phyloP scores from a whole-genome alignment of 140 eudicot species.

The Erigeron philadelphicus region DNA sequence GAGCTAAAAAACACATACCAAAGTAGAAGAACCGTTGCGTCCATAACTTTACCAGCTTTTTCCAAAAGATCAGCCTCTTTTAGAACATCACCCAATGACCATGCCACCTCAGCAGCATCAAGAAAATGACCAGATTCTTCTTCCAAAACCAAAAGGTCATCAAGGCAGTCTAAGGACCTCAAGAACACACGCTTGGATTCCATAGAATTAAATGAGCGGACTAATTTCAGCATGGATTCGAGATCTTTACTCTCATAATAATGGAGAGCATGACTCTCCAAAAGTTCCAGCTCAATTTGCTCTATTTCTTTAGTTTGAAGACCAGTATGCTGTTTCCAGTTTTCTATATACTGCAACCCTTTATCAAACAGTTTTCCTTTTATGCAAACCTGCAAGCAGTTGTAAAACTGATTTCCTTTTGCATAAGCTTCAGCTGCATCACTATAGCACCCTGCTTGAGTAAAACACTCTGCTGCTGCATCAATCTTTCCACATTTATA shows the following conservation, averaged over 20 bases:
- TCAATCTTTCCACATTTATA: neutral
- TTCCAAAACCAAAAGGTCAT: conserved; percentile 57
- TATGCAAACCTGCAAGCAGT: conserved; percentile 55
- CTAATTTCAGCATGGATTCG: conserved; percentile 51
- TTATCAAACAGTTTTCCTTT: conserved; percentile 49
- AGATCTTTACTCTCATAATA: conserved; percentile 32
- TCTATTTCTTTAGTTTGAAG: conserved; percentile 25
- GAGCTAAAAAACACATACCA: conserved; percentile 36
- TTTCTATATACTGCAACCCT: conserved; percentile 56
- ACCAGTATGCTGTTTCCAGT: conserved; percentile 43
- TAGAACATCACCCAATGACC: conserved; percentile 39
- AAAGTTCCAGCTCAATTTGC: conserved; percentile 36
- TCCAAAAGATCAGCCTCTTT: conserved; percentile 50
- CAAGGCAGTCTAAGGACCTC: conserved; percentile 38
- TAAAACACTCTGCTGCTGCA: conserved; percentile 69
- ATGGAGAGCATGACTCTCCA: conserved; percentile 49
- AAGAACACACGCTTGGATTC: conserved; percentile 51
- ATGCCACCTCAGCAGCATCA: conserved; percentile 60
- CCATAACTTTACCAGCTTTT: conserved; percentile 36
- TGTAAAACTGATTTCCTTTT: conserved; percentile 37
- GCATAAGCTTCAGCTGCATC: conserved; percentile 63
- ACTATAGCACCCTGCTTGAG: conserved; percentile 38
- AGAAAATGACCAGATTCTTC: conserved; percentile 55
- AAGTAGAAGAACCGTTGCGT: conserved; percentile 35
- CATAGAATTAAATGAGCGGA: conserved; percentile 41